phyloP scores from a whole-genome alignment of 371 early-diverging fungal species.

The Capniomyces stellatus region DNA sequence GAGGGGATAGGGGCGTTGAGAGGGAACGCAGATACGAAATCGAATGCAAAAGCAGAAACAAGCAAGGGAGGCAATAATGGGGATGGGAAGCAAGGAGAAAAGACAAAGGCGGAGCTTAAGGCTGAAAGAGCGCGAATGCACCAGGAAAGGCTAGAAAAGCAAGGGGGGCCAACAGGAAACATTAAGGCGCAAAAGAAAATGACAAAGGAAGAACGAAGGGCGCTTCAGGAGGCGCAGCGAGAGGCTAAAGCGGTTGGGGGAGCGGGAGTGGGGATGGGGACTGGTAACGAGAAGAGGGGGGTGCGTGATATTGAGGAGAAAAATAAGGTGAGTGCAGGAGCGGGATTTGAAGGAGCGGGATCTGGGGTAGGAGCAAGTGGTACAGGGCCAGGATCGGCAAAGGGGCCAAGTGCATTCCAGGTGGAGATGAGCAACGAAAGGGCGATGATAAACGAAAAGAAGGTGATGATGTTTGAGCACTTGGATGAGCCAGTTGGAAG shows the following conservation, averaged over 20 bases:
- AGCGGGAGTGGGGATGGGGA: no score
- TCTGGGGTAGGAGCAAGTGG: background rate
- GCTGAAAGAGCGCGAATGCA: conserved; percentile 5
- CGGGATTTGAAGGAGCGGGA: background rate
- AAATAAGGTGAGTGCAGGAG: background rate
- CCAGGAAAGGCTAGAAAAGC: background rate
- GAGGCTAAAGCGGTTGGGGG: conserved; percentile 1
- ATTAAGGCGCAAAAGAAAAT: background rate
- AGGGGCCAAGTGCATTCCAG: background rate
- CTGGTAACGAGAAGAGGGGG: background rate
- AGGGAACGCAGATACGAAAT: no score
- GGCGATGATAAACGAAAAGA: conserved; percentile 14
- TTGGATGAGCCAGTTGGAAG: conserved; percentile 35
- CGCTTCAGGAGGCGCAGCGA: conserved; percentile 1
- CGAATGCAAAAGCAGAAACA: background rate
- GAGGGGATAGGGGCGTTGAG: no score
- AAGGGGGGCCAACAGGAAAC: background rate
- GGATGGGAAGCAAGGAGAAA: background rate
- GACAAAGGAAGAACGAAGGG: conserved; percentile 3
- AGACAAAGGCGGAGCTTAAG: conserved; percentile 2
- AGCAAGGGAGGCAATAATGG: background rate
- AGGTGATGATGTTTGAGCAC: conserved; percentile 47
- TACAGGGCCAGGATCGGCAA: background rate
- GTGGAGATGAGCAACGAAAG: background rate
- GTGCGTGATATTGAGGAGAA: background rate